Conservation (phyloP, 352 stramenopile species). For the Thraustochytrium striatum region DNA sequence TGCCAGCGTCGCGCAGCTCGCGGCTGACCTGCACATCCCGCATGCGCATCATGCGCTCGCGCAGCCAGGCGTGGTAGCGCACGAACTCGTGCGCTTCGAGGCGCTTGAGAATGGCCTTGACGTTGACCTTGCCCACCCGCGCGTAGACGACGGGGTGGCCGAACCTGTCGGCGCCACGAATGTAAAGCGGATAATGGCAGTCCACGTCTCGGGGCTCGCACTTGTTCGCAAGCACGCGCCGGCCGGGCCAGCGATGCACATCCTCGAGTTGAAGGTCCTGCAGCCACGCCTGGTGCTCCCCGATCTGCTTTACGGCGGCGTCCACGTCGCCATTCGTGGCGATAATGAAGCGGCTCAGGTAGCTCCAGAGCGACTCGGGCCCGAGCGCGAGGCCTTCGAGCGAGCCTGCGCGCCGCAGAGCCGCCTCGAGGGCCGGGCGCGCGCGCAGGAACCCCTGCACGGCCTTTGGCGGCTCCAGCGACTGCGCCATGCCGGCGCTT, state of each 20-base stretch:
- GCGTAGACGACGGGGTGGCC: conserved; percentile 40
- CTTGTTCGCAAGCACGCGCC: neutral
- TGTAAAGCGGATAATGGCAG: conserved; percentile 25
- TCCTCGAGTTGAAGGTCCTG: neutral
- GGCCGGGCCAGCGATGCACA: neutral
- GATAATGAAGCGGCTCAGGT: conserved; percentile 22
- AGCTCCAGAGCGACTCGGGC: neutral
- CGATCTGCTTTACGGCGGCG: neutral
- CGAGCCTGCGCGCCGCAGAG: neutral
- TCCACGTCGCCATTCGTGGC: conserved; percentile 34
- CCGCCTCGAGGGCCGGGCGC: neutral
- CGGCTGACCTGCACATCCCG: neutral
- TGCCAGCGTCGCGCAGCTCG: neutral
- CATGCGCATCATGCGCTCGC: conserved; percentile 46
- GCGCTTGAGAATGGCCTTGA: conserved; percentile 10
- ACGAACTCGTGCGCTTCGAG: conserved; percentile 14
- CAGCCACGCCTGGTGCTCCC: neutral
- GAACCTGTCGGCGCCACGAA: conserved; percentile 21
- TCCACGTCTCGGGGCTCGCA: neutral
- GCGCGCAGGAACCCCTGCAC: neutral
- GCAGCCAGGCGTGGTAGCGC: conserved; percentile 36
- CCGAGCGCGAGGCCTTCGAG: neutral
- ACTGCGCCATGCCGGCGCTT: neutral
- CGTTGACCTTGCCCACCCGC: neutral
- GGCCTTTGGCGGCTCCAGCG: neutral